These are phyloP conservation scores for Geopyxis carbonaria DNA, from an alignment of 495 filamentous ascomycete species.

Conservation along the genomic window DNA sequence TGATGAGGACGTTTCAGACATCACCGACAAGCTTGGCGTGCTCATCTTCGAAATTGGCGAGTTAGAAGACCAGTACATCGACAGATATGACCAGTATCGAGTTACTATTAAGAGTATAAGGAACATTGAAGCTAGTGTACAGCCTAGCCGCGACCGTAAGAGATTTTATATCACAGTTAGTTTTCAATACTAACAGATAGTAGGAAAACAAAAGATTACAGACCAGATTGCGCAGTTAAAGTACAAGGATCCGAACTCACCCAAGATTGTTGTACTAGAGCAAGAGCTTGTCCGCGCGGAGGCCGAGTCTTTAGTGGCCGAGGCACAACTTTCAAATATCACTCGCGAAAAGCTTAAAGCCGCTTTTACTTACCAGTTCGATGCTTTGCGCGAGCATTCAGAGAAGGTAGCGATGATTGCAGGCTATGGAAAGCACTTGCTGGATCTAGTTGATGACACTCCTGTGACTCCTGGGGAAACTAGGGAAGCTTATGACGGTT, in stretches of 20 bases:
- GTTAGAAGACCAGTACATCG: slow-evolving; percentile 92
- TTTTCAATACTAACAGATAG: slow-evolving; percentile 3
- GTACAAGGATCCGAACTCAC: slow-evolving; percentile 97
- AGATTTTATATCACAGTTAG: too few relatives aligned
- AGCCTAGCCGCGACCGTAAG: slow-evolving; percentile 92
- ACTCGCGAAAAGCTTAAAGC: slow-evolving; percentile 98
- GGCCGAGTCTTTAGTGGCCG: slow-evolving; percentile 92
- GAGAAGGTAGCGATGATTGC: slow-evolving; percentile 98
- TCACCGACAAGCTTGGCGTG: slow-evolving; percentile 96
- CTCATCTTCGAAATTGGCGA: slow-evolving; percentile 97
- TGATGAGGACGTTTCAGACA: slow-evolving; percentile 95
- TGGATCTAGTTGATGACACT: slow-evolving; percentile 89
- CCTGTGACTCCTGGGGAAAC: slow-evolving; percentile 96
- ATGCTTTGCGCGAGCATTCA: slow-evolving; percentile 90
- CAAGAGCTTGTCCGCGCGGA: slow-evolving; percentile 97
- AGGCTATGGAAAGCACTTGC: slow-evolving; percentile 87
- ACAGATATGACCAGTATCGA: slow-evolving; percentile 97
- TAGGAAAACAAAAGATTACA: slow-evolving; percentile 97
- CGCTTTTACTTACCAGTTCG: slow-evolving; percentile 95
- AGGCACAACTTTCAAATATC: slow-evolving; percentile 96
- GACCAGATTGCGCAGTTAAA: slow-evolving; percentile 98
- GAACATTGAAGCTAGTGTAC: slow-evolving; percentile 95
- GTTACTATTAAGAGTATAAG: slow-evolving; percentile 98
- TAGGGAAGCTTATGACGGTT: slow-evolving; percentile 88
- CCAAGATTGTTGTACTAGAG: slow-evolving; percentile 91